Percentiles rank a stretch among this genome's conserved stretches.
phyloP scores from a whole-genome alignment of 2,329 filamentous ascomycete genomes.

The Magnaporthiopsis poae region DNA sequence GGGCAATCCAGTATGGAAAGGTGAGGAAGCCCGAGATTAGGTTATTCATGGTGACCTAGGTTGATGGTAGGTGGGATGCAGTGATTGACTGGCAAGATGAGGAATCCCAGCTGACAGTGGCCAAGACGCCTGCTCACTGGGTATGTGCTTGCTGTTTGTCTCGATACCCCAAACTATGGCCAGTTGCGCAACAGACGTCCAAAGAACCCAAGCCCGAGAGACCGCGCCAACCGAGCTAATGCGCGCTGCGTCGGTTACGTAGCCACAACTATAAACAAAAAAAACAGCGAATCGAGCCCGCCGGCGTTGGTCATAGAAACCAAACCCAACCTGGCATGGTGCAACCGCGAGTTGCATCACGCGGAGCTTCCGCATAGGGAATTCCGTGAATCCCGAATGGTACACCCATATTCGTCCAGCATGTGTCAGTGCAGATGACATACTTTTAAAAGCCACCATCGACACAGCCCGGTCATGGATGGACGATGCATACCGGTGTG shows the following conservation, averaged over 20 bases:
- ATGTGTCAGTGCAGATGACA: neutral
- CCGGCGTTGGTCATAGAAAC: neutral
- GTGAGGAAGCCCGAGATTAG: neutral
- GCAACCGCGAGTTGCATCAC: neutral
- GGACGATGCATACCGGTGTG: neutral
- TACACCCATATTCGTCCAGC: neutral
- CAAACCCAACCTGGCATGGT: neutral
- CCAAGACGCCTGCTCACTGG: neutral
- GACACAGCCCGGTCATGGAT: neutral
- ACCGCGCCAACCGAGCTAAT: neutral
- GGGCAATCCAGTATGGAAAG: neutral
- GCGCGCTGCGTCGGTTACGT: neutral
- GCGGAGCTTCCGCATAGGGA: neutral
- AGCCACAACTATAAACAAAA: neutral
- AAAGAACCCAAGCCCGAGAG: too few species aligned
- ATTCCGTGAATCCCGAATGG: neutral
- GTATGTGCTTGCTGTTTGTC: too few species aligned
- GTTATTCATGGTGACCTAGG: too few species aligned
- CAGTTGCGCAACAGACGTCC: too few species aligned
- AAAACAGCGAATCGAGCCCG: neutral
- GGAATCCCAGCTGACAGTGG: neutral
- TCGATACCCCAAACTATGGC: too few species aligned
- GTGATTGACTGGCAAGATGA: neutral
- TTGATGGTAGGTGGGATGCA: too few species aligned
- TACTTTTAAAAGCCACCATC: neutral